Percentiles rank a stretch among this genome's conserved stretches.
Conservation (phyloP, 1,284 basidiomycete genomes). For the Leccinum solheimii region DNA sequence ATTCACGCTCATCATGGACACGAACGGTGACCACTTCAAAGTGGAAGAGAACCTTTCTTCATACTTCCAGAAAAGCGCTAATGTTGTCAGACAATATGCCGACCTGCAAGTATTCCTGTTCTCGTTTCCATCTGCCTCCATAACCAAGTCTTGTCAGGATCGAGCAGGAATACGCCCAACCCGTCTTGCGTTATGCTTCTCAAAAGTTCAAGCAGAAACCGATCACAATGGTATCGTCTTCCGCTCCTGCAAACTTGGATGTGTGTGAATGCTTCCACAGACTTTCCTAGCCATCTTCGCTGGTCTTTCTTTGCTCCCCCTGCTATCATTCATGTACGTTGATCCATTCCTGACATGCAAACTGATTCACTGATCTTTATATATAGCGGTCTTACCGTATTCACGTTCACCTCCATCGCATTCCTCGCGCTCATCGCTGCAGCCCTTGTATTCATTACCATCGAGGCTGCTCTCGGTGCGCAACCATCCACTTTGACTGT, state of each 20-base stretch:
- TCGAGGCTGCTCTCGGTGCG: slow-evolving; percentile 30
- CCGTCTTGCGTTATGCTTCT: slow-evolving; percentile 18
- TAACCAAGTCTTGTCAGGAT: slow-evolving; percentile 17
- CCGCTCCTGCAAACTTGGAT: neutral
- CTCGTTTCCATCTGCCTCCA: neutral
- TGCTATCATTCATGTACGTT: slow-evolving; percentile 39
- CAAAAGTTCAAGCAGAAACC: slow-evolving; percentile 27
- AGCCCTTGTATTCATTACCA: slow-evolving; percentile 16
- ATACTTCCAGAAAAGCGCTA: slow-evolving; percentile 34
- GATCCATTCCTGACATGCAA: neutral
- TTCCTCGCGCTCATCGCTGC: slow-evolving; percentile 33
- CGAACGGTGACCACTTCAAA: neutral
- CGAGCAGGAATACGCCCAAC: slow-evolving; percentile 35
- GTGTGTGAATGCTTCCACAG: slow-evolving; percentile 23
- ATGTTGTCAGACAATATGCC: slow-evolving; percentile 32
- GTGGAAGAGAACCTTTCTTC: slow-evolving; percentile 25
- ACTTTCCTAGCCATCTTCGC: slow-evolving; percentile 36
- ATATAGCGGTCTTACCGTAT: slow-evolving; percentile 35
- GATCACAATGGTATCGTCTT: slow-evolving; percentile 24
- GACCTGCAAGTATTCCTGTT: slow-evolving; percentile 28
- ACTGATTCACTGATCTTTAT: neutral
- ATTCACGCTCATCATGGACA: slow-evolving; percentile 17
- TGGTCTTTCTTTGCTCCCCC: slow-evolving; percentile 32
- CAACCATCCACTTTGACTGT: neutral
- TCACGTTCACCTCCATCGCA: slow-evolving; percentile 29